Evolutionary conservation across 768 basidiomycete genomes (phyloP), one percentile per base, ranked within the genome.

Genomic region (Paxillus ammoniavirescens): DNA sequence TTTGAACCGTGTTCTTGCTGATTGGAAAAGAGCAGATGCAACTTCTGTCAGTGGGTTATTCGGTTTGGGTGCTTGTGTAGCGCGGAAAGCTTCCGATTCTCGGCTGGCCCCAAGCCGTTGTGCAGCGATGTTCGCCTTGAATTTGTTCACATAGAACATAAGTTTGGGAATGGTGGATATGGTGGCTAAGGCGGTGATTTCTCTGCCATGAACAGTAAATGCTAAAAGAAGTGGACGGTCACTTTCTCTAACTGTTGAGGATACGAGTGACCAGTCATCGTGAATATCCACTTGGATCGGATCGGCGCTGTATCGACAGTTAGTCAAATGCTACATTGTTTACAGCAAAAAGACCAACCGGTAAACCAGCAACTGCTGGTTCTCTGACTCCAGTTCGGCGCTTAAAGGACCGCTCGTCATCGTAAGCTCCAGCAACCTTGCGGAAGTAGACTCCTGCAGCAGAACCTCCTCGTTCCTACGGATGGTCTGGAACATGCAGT

Each of bases 11-110:
- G 74, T 83, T 40, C 83, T 80, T 26, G 91, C 88, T 0, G 89
- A 88, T 50, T 80, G 75, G 37, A 93, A 68, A 83, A 93, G 89
- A 30, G 91, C 89, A 57, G 89, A 83, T 2, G 92, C 91, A n/a
- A 93, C 90, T 12, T 87, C 82, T 2, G 89, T 90, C 14, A 94
- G 73, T 2, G 91, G 85, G 58, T 91, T 92, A 47, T 86, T 86
- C 7, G 88, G 88, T 61, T 82, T 86, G 5, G 87, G 85, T 5
- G 78, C 74, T n/a, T 81, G 81, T 13, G 83, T 82, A n/a, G 80
- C 77, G 21, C 87, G 77, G 76, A 90, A 94, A 1, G 86, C 84
- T 54, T 79, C 79, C 1, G 91, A 93, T 70, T 92, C 90, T 37
- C 83, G 77, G 56, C 83, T 84, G 3, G 93, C 93, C 1, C 87